phyloP scores from a whole-genome alignment of 768 basidiomycete genomes.

The Lactifluus subvellereus region DNA sequence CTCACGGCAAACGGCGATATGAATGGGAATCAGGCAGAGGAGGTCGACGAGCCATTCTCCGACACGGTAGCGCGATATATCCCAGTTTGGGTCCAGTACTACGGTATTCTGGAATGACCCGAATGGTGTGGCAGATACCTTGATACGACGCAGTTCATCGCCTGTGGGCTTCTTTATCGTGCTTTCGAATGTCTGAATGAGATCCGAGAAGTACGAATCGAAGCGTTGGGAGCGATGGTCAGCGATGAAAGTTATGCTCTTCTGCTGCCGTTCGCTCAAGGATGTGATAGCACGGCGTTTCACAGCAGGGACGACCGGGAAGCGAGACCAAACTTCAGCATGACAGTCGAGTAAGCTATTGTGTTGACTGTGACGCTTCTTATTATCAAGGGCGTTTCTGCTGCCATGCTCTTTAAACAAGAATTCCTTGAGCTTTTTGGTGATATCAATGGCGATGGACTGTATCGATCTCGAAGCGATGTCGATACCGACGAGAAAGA shows the following conservation, averaged over 20 bases:
- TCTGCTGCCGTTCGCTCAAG: constrained; percentile 28
- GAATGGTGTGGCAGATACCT: no score
- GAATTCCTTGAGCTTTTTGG: constrained; percentile 50
- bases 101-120: no score
- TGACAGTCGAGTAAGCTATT: constrained; percentile 32
- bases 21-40: constrained; percentile 40
- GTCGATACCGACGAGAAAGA: constrained; percentile 42
- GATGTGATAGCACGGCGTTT: constrained; percentile 16
- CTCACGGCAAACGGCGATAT: no score
- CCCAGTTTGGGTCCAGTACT: no score
- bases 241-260: constrained; percentile 41
- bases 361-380: constrained; percentile 30
- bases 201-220: constrained; percentile 39
- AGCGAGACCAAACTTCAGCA: constrained; percentile 12
- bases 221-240: constrained; percentile 34
- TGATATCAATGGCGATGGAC: constrained; percentile 48
- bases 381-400: constrained; percentile 20
- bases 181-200: constrained; percentile 43
- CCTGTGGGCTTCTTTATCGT: constrained; percentile 49
- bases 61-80: no score
- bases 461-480: constrained; percentile 29
- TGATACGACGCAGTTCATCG: constrained; percentile 15
- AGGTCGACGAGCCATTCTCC: constrained; percentile 62
- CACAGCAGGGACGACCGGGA: constrained; percentile 16
- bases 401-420: constrained; percentile 43